Percentiles rank a stretch among this genome's conserved stretches.
phyloP scores from a whole-genome alignment of 192 early-diverging fungal species.

The Entrophospora sp. region DNA sequence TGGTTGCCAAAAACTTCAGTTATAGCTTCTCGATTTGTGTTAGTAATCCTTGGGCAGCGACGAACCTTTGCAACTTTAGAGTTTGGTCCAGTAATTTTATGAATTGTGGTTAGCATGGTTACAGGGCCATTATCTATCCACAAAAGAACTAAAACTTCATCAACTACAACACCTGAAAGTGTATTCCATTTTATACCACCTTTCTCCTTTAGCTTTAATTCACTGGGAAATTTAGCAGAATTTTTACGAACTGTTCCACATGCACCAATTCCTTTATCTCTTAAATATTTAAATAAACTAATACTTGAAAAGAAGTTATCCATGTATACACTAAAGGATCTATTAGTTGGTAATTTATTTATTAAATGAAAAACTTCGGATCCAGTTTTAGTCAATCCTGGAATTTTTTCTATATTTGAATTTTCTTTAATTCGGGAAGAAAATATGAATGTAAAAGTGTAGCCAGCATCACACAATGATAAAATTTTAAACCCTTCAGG shows the following conservation, averaged over 20 bases:
- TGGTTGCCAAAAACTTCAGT: too few species aligned
- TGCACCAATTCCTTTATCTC: neutral
- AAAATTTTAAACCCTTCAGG: neutral
- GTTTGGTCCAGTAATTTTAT: too few species aligned
- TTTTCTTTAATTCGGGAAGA: neutral
- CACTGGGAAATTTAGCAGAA: neutral
- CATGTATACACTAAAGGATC: neutral
- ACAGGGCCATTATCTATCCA: too few species aligned
- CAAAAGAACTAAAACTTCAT: too few species aligned
- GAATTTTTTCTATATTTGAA: neutral
- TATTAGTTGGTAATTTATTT: neutral
- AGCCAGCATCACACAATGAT: neutral
- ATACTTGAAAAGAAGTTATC: neutral
- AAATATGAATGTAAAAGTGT: neutral
- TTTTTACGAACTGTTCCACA: neutral
- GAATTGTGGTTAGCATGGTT: too few species aligned
- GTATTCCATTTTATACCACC: too few species aligned
- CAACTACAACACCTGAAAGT: too few species aligned
- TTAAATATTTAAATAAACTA: neutral
- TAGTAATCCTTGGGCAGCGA: too few species aligned
- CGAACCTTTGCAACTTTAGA: too few species aligned
- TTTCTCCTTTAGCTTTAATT: too few species aligned
- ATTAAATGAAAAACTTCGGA: neutral
- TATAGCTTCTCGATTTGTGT: too few species aligned
- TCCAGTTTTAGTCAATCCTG: neutral